Base-by-base conservation (phyloP, 805 yeast genomes). In the Wickerhamomyces silvicola region DNA sequence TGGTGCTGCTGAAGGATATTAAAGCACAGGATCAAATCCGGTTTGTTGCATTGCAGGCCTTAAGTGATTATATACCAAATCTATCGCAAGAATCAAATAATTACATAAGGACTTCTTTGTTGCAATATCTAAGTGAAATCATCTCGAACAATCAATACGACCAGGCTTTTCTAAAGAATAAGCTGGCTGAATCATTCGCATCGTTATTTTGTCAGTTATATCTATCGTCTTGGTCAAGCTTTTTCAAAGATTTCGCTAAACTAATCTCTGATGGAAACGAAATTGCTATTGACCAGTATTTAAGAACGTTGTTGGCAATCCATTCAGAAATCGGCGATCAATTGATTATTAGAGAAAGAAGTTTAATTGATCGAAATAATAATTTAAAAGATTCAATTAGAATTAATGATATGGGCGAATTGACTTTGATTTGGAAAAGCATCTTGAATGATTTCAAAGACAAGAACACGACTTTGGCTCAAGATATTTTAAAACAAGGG, bases 311-410 rank as follows among this genome's bases (percentile, higher is more conserved):
- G 37, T 57, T 77, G 26, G 73, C 81, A 19, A 75, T 92, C 38
- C 97, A 92, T 55, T 78, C 79, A 18, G 96, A 88, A 58, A 86
- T 92, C 45, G 98, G 95, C 21, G 98, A 92, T 55, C 92, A 83
- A 52, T 70, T 88, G 43, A 81, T 87, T 42, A 60, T 77, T 20
- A 73, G 94, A 46, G 74, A 81, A 9, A 75, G 75, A 43, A 72
- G 72, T 16, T 56, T 68, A 11, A 72, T 72, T 27, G 78, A 77
- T 28, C 72, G 84, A 47, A 84, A 82, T 55, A 80, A 72, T 44
- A 58, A 63, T 27, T 64, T 92, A 39, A 92, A 92, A 52, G 99
- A 92, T 57, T 66, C 73, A 17, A 80, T 92, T 44, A 72, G 99
- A 56, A 66, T 68, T 10, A 68, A 75, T 31, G 97, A 87, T 54